A percentile compares a stretch with the other conserved stretches of the same genome.
Conservation (phyloP, 306 rosid species). For the Quercus berberidifolia region DNA sequence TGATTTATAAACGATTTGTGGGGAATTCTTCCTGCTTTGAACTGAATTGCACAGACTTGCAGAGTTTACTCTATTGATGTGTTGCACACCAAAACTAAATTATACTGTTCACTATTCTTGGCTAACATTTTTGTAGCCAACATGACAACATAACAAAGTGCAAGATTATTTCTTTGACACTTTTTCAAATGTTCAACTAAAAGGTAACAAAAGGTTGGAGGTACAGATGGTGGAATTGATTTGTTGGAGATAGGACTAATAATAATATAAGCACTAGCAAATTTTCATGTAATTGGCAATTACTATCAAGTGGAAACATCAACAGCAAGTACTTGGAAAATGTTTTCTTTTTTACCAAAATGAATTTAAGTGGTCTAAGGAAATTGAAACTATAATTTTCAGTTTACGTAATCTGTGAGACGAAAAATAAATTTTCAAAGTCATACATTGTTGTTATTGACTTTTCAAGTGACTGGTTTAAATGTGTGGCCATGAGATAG, state of each 20-base stretch:
- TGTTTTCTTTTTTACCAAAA: neutral
- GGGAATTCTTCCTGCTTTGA: neutral
- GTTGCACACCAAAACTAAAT: neutral
- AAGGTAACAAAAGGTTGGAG: neutral
- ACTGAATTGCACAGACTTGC: neutral
- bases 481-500: neutral
- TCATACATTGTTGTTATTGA: too few species aligned
- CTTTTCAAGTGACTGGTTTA: neutral
- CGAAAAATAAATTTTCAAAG: too few species aligned
- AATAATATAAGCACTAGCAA: neutral
- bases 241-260: neutral
- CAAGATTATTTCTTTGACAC: neutral
- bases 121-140: neutral
- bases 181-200: neutral
- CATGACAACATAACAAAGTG: neutral
- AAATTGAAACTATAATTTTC: neutral
- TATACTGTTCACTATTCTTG: neutral
- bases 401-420: neutral
- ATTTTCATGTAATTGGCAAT: neutral
- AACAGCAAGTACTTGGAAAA: neutral
- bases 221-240: neutral
- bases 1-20: neutral
- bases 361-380: neutral
- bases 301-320: neutral
- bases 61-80: neutral